Evolutionary conservation across 352 stramenopile genomes (phyloP).

Genomic region (Phytophthora quininea): DNA sequence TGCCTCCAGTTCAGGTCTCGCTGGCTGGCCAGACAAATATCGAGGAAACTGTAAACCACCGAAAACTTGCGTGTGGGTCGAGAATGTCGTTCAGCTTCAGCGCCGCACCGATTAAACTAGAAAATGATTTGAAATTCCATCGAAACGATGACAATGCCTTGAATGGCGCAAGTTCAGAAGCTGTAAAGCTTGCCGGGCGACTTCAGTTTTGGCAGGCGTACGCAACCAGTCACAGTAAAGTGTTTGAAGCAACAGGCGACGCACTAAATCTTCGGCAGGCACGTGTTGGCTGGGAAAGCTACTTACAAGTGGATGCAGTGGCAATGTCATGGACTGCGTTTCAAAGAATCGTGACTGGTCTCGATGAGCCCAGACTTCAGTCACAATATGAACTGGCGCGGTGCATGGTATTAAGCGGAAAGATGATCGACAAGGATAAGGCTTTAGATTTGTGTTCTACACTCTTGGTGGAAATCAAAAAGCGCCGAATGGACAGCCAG

Average conservation of each 20-base stretch:
- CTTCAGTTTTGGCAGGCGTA: slow-evolving; percentile 67
- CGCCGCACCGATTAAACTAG: slow-evolving; percentile 30
- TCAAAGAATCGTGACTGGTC: slow-evolving; percentile 8
- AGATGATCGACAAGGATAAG: slow-evolving; percentile 26
- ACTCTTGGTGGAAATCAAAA: slow-evolving; percentile 20
- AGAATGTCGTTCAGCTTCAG: slow-evolving; percentile 66
- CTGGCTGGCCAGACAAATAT: not conserved
- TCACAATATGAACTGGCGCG: slow-evolving; percentile 39
- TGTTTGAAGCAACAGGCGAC: slow-evolving; percentile 60
- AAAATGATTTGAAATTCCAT: slow-evolving; percentile 34
- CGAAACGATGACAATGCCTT: not conserved
- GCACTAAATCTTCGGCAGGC: slow-evolving; percentile 47
- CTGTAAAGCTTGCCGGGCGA: slow-evolving; percentile 15
- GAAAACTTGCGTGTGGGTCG: slow-evolving; percentile 33
- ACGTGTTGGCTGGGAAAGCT: slow-evolving; percentile 49
- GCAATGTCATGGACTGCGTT: slow-evolving; percentile 18
- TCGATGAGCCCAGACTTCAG: slow-evolving; percentile 30
- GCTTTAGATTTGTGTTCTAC: slow-evolving; percentile 21
- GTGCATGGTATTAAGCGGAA: slow-evolving; percentile 49
- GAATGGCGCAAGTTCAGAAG: slow-evolving; percentile 2
- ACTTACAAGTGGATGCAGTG: slow-evolving; percentile 26
- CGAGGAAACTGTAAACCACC: not conserved
- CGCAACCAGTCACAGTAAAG: slow-evolving; percentile 53
- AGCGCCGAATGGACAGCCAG: not conserved
- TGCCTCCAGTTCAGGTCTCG: not conserved